phyloP scores from a whole-genome alignment of 1,139 yeast species.

The Lodderomyces margitis region DNA sequence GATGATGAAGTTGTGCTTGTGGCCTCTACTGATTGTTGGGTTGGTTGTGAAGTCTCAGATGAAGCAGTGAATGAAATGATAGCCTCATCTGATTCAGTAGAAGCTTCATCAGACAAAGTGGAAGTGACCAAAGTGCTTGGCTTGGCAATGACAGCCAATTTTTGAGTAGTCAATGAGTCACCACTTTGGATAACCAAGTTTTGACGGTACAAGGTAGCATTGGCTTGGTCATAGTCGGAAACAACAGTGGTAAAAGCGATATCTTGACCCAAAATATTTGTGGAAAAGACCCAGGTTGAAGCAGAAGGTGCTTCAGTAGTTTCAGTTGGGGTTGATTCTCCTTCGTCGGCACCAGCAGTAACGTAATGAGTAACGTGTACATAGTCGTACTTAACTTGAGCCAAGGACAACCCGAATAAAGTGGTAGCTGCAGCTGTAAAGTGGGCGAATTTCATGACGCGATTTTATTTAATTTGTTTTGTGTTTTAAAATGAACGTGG shows the following conservation, averaged over 20 bases:
- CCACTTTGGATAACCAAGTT: constrained; percentile 11
- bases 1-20: constrained; percentile 1
- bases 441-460: constrained; percentile 9
- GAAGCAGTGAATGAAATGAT: constrained; percentile 5
- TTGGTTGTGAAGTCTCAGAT: constrained; percentile 3
- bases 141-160: constrained; percentile 10
- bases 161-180: constrained; percentile 10
- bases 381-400: constrained; percentile 22
- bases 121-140: constrained; percentile 12
- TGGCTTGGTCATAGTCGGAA: neutral
- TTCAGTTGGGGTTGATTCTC: constrained; percentile 7
- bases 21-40: constrained; percentile 1
- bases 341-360: constrained; percentile 11
- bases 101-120: constrained; percentile 7
- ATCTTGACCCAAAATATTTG: constrained; percentile 12
- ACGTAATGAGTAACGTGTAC: constrained; percentile 22
- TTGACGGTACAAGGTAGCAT: constrained; percentile 9
- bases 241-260: constrained; percentile 12
- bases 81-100: constrained; percentile 15
- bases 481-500: neutral
- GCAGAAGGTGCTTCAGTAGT: constrained; percentile 8
- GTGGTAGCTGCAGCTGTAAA: constrained; percentile 12
- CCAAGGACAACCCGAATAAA: constrained; percentile 16
- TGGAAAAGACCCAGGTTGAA: constrained; percentile 15
- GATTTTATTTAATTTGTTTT: constrained; percentile 2